Conservation (phyloP, 441 rosid species). For the Bruguiera hainesii region DNA sequence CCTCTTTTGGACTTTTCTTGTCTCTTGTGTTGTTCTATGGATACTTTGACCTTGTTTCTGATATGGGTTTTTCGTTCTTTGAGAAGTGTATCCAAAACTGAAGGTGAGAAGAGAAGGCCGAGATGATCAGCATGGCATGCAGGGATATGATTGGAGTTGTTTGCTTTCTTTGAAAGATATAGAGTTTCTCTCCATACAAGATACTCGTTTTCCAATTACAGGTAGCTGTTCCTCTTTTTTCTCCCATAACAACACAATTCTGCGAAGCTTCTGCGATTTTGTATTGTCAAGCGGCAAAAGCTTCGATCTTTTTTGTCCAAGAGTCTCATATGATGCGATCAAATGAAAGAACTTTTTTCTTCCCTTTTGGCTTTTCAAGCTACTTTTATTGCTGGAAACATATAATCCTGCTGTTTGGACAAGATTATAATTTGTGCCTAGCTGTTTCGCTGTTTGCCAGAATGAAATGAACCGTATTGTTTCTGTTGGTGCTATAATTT, state of each 20-base stretch:
- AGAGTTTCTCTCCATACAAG: conserved; percentile 43
- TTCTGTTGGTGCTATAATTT: too few relatives aligned
- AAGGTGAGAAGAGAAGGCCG: conserved; percentile 36
- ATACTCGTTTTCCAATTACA: conserved; percentile 38
- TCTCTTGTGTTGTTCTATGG: background rate
- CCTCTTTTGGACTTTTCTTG: background rate
- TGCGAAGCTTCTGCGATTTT: background rate
- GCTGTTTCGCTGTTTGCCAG: too few relatives aligned
- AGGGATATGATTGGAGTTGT: conserved; percentile 33
- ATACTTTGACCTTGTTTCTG: conserved; percentile 2
- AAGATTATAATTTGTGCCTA: too few relatives aligned
- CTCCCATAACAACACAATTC: background rate
- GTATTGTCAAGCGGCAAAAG: too few relatives aligned
- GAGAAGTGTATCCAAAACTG: conserved; percentile 59
- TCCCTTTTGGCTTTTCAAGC: too few relatives aligned
- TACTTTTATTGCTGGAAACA: too few relatives aligned
- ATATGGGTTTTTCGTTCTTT: background rate
- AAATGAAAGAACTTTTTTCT: too few relatives aligned
- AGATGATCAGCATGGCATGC: conserved; percentile 18
- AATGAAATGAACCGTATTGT: too few relatives aligned
- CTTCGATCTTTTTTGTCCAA: too few relatives aligned
- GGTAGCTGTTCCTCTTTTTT: conserved; percentile 24
- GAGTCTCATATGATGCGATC: too few relatives aligned
- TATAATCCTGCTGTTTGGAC: too few relatives aligned
- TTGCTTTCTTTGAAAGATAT: conserved; percentile 40